Evolutionary conservation across 2,329 filamentous ascomycete species (phyloP), one percentile per base, ranked within the genome.

Genomic region (Beauveria sp.): DNA sequence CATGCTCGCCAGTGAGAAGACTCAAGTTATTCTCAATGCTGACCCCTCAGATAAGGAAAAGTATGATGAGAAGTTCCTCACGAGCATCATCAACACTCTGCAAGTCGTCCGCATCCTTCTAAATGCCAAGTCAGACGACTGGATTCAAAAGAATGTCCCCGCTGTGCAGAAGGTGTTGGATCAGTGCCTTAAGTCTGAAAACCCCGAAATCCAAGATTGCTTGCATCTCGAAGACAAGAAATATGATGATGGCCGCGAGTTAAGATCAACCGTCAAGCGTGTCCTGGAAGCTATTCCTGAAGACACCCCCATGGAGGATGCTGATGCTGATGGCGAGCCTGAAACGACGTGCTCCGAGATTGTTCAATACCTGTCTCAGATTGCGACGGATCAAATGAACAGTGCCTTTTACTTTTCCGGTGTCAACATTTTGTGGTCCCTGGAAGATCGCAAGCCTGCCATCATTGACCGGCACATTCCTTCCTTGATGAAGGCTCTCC

Each of bases 141-240:
- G 95, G 95, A 88, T 98, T 43, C 77, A 92, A 58, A 86, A 86
- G 68, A 90, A 91, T 66, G 83, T 96, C 68, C 75, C 88, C 0
- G 80, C 86, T 31, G 81, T 98, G 31, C 91, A 97, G 72, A 96
- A 91, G 71, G 85, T 98, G 14, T 76, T 98, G 16, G 93, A 97
- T 65, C 97, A 96, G 76, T 86, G 90, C 14, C 77, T 99, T 60
- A 91, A 90, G 68, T 93, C 88, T 3, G 93, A 98, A 66, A 90
- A 93, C 66, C 85, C 91, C 0, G 95, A 99, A 70, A 86, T 99
- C 9, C 96, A 99, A 69, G 93, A 98, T 70, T 96, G 90, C 70
- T 77, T 98, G 38, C 91, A 98, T 73, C 81, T 87, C 28, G 79
- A 86, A 3, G 88, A 92, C 66, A 84, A 87, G 65, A 83, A 86